Percentiles rank a stretch among this genome's conserved stretches.
These are phyloP conservation scores for Erysimum cheiri DNA, from an alignment of 441 rosid species.

Conservation along the genomic window DNA sequence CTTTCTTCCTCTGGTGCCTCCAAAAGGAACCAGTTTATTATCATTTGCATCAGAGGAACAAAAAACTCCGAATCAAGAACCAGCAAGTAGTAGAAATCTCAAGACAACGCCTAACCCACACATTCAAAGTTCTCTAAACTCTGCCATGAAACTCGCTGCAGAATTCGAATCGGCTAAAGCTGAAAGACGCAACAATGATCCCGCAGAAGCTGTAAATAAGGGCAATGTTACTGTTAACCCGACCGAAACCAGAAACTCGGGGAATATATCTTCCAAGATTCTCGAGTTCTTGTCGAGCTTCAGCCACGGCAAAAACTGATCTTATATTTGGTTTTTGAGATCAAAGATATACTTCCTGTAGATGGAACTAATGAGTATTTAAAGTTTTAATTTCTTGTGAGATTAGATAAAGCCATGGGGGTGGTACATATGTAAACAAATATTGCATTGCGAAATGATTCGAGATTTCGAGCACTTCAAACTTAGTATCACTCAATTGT, in stretches of 20 bases:
- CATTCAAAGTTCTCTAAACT: constrained; percentile 55
- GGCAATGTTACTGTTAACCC: constrained; percentile 28
- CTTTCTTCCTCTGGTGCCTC: constrained; percentile 46
- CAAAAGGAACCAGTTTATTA: constrained; percentile 75
- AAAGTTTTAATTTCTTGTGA: neutral
- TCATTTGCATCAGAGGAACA: constrained; percentile 53
- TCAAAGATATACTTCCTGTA: neutral
- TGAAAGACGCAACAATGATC: constrained; percentile 36
- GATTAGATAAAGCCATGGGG: neutral
- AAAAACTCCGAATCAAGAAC: constrained; percentile 26
- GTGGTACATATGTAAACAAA: constrained; percentile 1
- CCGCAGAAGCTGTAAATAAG: constrained; percentile 36
- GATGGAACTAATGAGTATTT: constrained; percentile 2
- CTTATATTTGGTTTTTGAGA: neutral
- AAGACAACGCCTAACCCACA: constrained; percentile 48
- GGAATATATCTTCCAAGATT: constrained; percentile 55
- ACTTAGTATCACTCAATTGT: no score
- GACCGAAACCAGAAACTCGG: constrained; percentile 37
- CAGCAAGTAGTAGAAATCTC: constrained; percentile 39
- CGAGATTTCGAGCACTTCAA: no score
- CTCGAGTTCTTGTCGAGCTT: constrained; percentile 60
- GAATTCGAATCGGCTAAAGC: constrained; percentile 61
- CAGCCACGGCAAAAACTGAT: constrained; percentile 34
- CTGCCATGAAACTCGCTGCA: constrained; percentile 67
- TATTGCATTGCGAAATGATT: neutral